Evolutionary conservation across 2,329 filamentous ascomycete genomes (phyloP).

Genomic region (Botrytis sinoallii): DNA sequence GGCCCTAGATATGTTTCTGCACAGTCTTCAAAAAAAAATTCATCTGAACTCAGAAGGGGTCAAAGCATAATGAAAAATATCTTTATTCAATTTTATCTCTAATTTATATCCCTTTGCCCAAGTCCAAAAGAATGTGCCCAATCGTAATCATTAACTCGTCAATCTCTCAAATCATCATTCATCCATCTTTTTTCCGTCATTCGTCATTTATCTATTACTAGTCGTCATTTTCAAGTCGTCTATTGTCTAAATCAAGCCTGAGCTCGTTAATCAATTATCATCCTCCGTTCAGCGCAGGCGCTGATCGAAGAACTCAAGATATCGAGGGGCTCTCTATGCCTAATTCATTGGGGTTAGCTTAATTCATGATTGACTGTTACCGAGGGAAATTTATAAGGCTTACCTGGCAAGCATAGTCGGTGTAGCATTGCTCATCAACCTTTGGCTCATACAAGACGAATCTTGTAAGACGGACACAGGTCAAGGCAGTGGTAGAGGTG

Average conservation of each 20-base stretch:
- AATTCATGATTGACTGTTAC: background rate
- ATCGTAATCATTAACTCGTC: constrained; percentile 2
- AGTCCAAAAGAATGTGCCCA: constrained; percentile 9
- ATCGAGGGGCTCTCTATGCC: background rate
- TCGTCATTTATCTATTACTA: background rate
- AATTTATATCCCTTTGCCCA: background rate
- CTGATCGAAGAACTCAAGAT: background rate
- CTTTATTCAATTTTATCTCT: background rate
- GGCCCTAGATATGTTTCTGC: background rate
- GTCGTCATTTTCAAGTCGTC: background rate
- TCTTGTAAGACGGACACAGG: constrained; percentile 9
- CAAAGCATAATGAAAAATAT: background rate
- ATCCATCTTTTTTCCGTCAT: background rate
- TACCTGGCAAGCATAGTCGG: constrained; percentile 17
- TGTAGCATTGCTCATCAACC: constrained; percentile 11
- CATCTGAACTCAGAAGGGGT: background rate
- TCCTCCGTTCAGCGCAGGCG: background rate
- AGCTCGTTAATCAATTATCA: background rate
- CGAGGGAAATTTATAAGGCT: background rate
- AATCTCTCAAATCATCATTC: background rate
- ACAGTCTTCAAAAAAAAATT: background rate
- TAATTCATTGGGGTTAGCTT: constrained; percentile 13
- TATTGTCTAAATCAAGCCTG: background rate
- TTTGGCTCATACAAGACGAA: constrained; percentile 18
- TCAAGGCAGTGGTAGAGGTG: background rate